phyloP scores from a whole-genome alignment of 1,284 basidiomycete genomes.

The Cutaneotrichosporon cavernicola region DNA sequence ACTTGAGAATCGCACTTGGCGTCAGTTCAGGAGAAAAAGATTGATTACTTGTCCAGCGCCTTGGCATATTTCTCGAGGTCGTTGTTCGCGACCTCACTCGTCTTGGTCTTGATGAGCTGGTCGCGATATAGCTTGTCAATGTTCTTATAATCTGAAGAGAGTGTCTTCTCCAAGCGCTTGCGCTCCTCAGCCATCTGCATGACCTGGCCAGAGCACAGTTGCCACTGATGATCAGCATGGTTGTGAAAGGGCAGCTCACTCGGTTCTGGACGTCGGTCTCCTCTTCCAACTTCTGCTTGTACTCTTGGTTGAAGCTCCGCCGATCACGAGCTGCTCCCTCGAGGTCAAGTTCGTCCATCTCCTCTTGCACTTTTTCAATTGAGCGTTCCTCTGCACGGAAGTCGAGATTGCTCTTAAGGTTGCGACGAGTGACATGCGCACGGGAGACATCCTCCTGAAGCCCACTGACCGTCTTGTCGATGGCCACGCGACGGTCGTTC shows the following conservation, averaged over 20 bases:
- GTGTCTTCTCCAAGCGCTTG: conserved; percentile 67
- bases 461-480: conserved; percentile 59
- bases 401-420: conserved; percentile 81
- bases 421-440: conserved; percentile 66
- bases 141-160: conserved; percentile 78
- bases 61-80: conserved; percentile 97
- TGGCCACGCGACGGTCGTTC: conserved; percentile 59
- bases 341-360: conserved; percentile 75
- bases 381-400: conserved; percentile 69
- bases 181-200: conserved; percentile 70
- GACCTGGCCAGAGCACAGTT: conserved; percentile 76
- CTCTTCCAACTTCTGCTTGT: conserved; percentile 63
- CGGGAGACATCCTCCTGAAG: conserved; percentile 58
- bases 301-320: conserved; percentile 79
- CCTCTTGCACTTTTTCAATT: conserved; percentile 65
- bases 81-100: conserved; percentile 89
- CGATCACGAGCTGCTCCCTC: conserved; percentile 76
- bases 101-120: conserved; percentile 94
- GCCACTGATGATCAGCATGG: conserved; percentile 59
- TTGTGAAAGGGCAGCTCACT: conserved; percentile 55
- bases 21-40: background rate
- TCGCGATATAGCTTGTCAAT: conserved; percentile 81
- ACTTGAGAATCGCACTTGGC: conserved; percentile 93
- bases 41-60: conserved; percentile 80
- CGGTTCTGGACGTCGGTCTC: conserved; percentile 58